Base-by-base conservation (phyloP, 2,329 filamentous ascomycete species). In the Amphichorda felina region DNA sequence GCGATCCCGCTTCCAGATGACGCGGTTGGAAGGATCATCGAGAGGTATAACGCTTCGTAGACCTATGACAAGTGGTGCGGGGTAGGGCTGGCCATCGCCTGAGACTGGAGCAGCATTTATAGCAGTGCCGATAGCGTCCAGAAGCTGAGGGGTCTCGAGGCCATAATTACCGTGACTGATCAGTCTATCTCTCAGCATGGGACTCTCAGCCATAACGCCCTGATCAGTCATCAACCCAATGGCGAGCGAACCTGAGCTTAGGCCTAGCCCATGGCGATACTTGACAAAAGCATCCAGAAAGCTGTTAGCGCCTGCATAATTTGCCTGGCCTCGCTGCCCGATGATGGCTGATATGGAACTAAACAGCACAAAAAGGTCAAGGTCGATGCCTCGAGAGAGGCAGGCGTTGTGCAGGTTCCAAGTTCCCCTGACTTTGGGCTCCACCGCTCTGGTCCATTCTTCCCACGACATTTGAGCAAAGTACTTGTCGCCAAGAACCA, bases 331-430 rank as follows among this genome's bases (percentile, higher is more conserved):
- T 3, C 48, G 39, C 8, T 49, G 48, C 0, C 59, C 62, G 4
- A 56, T 30, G 7, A 60, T 42, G 13, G 50, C 54, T 1, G 48
- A 44, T 16, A 56, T 36, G 2, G 61, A 64, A 2, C 56, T 58
- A 1, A 58, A 40, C 26, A 56, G 41, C 26, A 57, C 34, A 39
- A 61, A 64, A 45, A 66, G 63, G 40, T 61, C 56, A 1, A 61
- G 32, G n/a, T 14, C 14, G n/a, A n/a, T n/a, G n/a, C n/a, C n/a
- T n/a, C n/a, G n/a, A 30, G 16, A 30, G 28, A n/a, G 21, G 4
- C 45, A 30, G 1, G 44, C 47, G 7, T 45, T 35, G 32, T 51
- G 46, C 5, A 53, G 27, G 35, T 51, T 48, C 44, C 43, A 45
- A 1, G 44, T 40, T 8, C 48, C 50, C 17, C 19, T 17, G 11